phyloP scores from a whole-genome alignment of 257 asterid genomes.

The Nicotiana noctiflora region DNA sequence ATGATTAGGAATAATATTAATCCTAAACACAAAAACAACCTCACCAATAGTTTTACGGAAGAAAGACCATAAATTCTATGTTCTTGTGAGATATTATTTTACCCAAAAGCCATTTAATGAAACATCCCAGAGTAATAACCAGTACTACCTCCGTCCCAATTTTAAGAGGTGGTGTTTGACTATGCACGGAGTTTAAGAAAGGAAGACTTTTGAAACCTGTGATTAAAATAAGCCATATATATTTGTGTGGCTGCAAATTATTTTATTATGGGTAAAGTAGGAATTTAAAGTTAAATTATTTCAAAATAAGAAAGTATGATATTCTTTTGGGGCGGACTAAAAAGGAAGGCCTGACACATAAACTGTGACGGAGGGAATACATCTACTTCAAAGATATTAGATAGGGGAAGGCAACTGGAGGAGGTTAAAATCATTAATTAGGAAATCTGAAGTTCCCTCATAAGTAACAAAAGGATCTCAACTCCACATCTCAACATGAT shows the following conservation, averaged over 20 bases:
- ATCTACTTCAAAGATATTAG: too few relatives aligned
- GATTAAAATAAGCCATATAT: too few relatives aligned
- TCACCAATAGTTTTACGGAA: neutral
- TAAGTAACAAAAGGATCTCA: neutral
- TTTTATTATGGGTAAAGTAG: too few relatives aligned
- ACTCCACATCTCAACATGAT: neutral
- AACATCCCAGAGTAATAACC: neutral
- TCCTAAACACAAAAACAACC: neutral
- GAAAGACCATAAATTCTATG: neutral
- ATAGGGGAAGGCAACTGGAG: neutral
- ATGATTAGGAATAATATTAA: neutral
- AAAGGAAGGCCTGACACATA: too few relatives aligned
- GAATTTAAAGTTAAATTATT: too few relatives aligned
- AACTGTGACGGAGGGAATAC: too few relatives aligned
- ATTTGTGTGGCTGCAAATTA: too few relatives aligned
- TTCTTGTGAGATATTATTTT: neutral
- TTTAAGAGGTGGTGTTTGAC: too few relatives aligned
- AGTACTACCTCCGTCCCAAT: neutral
- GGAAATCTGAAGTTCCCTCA: neutral
- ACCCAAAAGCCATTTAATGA: neutral
- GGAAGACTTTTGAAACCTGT: too few relatives aligned
- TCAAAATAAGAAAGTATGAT: too few relatives aligned
- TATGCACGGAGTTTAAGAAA: too few relatives aligned
- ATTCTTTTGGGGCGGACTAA: too few relatives aligned
- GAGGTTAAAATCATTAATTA: neutral